Evolutionary conservation across 176 grass and related monocot genomes (phyloP).

Genomic region (Alloteropsis semialata): DNA sequence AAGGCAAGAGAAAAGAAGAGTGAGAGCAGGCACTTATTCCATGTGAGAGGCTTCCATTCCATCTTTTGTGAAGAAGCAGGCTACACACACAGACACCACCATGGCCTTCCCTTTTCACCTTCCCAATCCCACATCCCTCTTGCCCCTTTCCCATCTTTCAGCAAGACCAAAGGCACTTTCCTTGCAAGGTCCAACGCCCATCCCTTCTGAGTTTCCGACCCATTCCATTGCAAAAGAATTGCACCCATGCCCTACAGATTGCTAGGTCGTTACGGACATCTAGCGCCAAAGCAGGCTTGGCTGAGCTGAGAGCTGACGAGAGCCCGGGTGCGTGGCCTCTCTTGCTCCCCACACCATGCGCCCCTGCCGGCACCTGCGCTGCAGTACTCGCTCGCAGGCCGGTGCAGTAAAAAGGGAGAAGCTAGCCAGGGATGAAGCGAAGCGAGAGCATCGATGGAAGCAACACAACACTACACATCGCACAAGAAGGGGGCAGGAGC

Average conservation of each 20-base stretch:
- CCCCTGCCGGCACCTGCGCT: too few relatives aligned
- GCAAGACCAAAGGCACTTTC: conserved; percentile 35
- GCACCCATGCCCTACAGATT: conserved; percentile 35
- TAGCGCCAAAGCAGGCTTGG: conserved; percentile 11
- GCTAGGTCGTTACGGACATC: conserved; percentile 30
- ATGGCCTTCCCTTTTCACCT: conserved; percentile 20
- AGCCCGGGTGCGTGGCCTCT: conserved; percentile 17
- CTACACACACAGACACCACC: background rate
- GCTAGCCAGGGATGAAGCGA: background rate
- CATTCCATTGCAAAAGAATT: conserved; percentile 35
- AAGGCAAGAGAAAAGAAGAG: background rate
- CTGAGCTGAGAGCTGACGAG: background rate
- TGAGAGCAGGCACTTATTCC: conserved; percentile 13
- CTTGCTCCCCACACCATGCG: conserved; percentile 30
- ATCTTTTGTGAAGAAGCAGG: conserved; percentile 14
- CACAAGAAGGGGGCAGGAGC: conserved; percentile 37
- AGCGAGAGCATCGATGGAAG: background rate
- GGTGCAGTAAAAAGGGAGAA: conserved; percentile 30
- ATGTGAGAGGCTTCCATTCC: background rate
- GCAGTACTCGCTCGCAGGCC: conserved; percentile 3
- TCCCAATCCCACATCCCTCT: conserved; percentile 13
- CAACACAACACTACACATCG: conserved; percentile 37
- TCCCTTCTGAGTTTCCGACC: conserved; percentile 31
- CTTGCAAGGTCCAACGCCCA: conserved; percentile 19
- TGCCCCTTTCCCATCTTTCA: conserved; percentile 31